Percentiles rank a stretch among this genome's conserved stretches.
Evolutionary conservation across 2,329 filamentous ascomycete genomes (phyloP).

Genomic region (Cryphonectria japonica): DNA sequence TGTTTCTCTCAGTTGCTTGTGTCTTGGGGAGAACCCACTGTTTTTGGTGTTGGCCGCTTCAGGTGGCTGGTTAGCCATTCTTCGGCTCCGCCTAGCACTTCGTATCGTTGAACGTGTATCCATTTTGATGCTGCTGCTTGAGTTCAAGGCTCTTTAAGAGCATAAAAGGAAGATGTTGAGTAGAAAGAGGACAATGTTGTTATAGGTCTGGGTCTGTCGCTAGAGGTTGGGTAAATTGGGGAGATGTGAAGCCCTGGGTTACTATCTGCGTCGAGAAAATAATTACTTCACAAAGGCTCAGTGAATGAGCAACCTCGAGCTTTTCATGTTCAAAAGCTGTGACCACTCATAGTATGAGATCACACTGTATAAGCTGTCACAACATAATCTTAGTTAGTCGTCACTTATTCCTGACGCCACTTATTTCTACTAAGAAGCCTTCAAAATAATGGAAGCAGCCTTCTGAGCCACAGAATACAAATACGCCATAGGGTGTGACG

Average conservation of each 20-base stretch:
- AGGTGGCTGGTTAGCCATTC: not conserved
- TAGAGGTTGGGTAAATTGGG: not conserved
- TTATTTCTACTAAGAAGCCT: constrained; percentile 8
- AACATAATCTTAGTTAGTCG: not conserved
- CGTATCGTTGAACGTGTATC: constrained; percentile 13
- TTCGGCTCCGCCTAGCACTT: constrained; percentile 15
- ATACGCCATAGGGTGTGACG: constrained; percentile 34
- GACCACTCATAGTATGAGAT: not conserved
- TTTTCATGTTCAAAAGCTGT: not conserved
- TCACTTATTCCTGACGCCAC: no score
- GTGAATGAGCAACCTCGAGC: not conserved
- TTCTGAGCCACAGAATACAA: constrained; percentile 33
- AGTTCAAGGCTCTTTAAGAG: not conserved
- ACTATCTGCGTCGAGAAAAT: not conserved
- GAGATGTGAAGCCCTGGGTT: not conserved
- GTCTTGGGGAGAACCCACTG: not conserved
- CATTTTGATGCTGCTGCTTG: not conserved
- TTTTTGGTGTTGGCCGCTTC: not conserved
- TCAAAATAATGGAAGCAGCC: constrained; percentile 33
- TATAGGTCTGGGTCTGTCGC: not conserved
- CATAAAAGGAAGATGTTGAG: not conserved
- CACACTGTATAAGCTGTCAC: not conserved
- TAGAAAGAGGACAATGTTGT: not conserved
- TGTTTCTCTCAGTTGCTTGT: not conserved
- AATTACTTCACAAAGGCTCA: not conserved